Base-by-base conservation (phyloP, 2,329 filamentous ascomycete species). In the Magnaporthales sp. region DNA sequence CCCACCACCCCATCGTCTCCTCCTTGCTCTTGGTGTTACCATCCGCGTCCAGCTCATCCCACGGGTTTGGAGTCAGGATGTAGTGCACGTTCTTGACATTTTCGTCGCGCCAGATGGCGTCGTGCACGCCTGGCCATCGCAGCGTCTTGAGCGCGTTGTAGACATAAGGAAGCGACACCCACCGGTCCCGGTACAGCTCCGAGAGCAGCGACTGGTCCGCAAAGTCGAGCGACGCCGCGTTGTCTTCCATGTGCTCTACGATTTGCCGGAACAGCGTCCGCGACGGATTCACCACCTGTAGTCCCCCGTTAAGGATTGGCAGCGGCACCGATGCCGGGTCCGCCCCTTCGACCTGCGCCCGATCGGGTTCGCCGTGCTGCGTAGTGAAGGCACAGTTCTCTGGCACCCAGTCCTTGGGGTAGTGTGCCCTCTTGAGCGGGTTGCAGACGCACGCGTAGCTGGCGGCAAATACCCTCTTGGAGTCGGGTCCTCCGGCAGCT, bases 371-470 rank as follows among this genome's bases (percentile, higher is more conserved):
- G 61, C 66, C 67, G 72, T 72, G 71, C 68, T 71, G 71, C 60
- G 75, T 74, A 2, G 85, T 86, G 74, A 85, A 88, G 68, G 84
- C 85, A 76, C 86, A 89, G 77, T 86, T 83, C 63, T 75, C 73
- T 3, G 82, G 80, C 22, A 82, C 72, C 85, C 91, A 96, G 75
- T 91, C 79, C 63, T 79, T 77, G 0, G 92, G 92, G 77, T 96
- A 96, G 78, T 96, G 91, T 31, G 85, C 74, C 76, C 91, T 92
- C 71, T 86, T 84, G 70, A 93, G 79, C 26, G 92, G 92, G 78
- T 96, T 96, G 80, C 92, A 96, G 22, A 92, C 88, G 77, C 92
- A 96, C 5, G 92, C 92, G 77, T 94, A 91, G 69, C 88, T 87
- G 4, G 92, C 91, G 1, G 91, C 92, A 77, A 96, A 94, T 38